These are phyloP conservation scores for Gossypium davidsonii DNA, from an alignment of 441 rosid species.

Conservation along the genomic window DNA sequence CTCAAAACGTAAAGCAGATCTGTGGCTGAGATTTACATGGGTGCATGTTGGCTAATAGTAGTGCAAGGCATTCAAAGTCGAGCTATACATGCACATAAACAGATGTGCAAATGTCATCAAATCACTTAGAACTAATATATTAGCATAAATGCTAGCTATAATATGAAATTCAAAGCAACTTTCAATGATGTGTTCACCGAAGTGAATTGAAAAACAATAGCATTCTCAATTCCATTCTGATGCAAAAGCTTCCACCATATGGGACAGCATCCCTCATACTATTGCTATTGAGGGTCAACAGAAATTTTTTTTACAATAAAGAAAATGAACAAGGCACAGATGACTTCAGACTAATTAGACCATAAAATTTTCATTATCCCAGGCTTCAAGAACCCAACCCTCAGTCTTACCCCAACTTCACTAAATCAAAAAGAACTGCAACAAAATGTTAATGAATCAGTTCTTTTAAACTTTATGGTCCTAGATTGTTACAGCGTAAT, in stretches of 20 bases:
- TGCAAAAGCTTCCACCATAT: neutral
- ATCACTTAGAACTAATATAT: neutral
- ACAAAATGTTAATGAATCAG: neutral
- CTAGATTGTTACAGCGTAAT: neutral
- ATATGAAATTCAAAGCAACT: neutral
- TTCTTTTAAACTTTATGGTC: neutral
- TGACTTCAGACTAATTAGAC: neutral
- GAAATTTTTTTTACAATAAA: neutral
- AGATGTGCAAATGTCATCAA: neutral
- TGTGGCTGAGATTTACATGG: neutral
- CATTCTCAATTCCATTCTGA: neutral
- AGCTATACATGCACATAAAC: neutral
- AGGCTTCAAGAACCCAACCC: neutral
- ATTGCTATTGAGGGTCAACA: neutral
- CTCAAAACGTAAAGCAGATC: neutral
- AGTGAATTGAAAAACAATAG: neutral
- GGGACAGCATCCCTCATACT: neutral
- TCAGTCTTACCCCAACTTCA: neutral
- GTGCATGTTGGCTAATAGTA: constrained; percentile 4
- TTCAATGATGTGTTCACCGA: neutral
- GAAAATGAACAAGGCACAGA: neutral
- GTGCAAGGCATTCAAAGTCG: neutral
- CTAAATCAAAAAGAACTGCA: neutral
- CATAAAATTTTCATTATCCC: constrained; percentile 2
- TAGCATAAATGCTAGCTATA: neutral